phyloP scores from a whole-genome alignment of 2,329 filamentous ascomycete genomes.

The Diaporthe capsici region DNA sequence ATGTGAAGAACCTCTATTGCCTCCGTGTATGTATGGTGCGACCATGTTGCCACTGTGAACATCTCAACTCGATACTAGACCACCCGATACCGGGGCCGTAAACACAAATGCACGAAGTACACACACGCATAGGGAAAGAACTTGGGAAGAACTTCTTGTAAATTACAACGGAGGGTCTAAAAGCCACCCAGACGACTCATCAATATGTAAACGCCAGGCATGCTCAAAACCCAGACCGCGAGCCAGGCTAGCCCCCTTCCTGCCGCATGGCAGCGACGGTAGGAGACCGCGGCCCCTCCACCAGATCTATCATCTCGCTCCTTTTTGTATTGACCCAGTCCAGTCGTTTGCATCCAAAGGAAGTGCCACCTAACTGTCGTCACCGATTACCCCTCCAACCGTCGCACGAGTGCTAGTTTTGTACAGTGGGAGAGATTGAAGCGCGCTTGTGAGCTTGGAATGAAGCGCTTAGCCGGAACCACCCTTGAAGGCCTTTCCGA shows the following conservation, averaged over 20 bases:
- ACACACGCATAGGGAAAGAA: constrained; percentile 16
- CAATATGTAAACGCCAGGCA: constrained; percentile 42
- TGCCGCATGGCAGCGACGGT: constrained; percentile 27
- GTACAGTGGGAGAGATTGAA: constrained; percentile 61
- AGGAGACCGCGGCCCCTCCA: constrained; percentile 53
- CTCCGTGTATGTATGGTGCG: background rate
- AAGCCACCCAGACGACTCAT: constrained; percentile 43
- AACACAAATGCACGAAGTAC: background rate
- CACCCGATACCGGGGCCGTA: background rate
- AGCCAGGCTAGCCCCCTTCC: constrained; percentile 28
- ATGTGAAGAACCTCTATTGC: constrained; percentile 29
- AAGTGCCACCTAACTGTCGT: constrained; percentile 40
- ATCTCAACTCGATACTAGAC: constrained; percentile 15
- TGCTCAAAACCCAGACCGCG: constrained; percentile 42
- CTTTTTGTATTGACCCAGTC: constrained; percentile 42
- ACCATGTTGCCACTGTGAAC: constrained; percentile 1
- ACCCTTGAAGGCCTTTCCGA: constrained; percentile 99
- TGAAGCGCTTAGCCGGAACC: constrained; percentile 59
- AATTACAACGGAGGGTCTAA: constrained; percentile 43
- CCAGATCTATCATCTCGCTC: constrained; percentile 42
- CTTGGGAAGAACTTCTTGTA: constrained; percentile 41
- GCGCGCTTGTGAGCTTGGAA: constrained; percentile 25
- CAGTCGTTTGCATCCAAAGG: constrained; percentile 47
- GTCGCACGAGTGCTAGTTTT: constrained; percentile 49
- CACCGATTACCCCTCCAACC: constrained; percentile 56